phyloP scores from a whole-genome alignment of 2,329 filamentous ascomycete genomes.

The Fusarium neocosmosporiellum region DNA sequence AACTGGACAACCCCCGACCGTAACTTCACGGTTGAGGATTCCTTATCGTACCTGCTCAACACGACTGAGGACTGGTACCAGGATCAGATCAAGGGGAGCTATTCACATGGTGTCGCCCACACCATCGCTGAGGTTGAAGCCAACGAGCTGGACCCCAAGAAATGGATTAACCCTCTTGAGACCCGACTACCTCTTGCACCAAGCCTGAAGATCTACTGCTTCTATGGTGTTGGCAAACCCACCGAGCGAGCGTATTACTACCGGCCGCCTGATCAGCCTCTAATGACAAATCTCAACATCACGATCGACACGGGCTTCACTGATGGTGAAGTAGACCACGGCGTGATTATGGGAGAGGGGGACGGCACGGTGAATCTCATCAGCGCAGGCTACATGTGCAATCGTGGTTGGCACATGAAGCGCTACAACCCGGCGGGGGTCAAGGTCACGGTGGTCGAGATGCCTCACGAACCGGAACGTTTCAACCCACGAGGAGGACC shows the following conservation, averaged over 20 bases:
- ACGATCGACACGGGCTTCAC: slow-evolving; percentile 76
- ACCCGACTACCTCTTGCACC: slow-evolving; percentile 88
- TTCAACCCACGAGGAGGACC: slow-evolving; percentile 84
- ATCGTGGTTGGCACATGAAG: slow-evolving; percentile 92
- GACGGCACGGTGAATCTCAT: slow-evolving; percentile 96
- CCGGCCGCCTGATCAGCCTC: slow-evolving; percentile 72
- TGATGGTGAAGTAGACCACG: slow-evolving; percentile 77
- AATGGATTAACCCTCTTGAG: slow-evolving; percentile 97
- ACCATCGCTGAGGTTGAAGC: slow-evolving; percentile 82
- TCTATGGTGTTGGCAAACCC: slow-evolving; percentile 94
- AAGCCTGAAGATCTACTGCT: slow-evolving; percentile 94
- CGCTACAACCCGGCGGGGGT: slow-evolving; percentile 90
- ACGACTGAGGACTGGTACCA: slow-evolving; percentile 89
- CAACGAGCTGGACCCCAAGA: slow-evolving; percentile 79
- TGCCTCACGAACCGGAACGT: slow-evolving; percentile 94
- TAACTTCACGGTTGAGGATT: slow-evolving; percentile 85
- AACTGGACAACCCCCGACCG: slow-evolving; percentile 72
- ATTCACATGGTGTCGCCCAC: slow-evolving; percentile 89
- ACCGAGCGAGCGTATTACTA: slow-evolving; percentile 96
- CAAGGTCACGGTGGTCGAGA: slow-evolving; percentile 88
- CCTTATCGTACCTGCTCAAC: slow-evolving; percentile 80
- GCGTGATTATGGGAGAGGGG: slow-evolving; percentile 94
- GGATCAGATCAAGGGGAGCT: slow-evolving; percentile 76
- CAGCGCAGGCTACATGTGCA: slow-evolving; percentile 95
- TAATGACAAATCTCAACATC: slow-evolving; percentile 75